A percentile compares a stretch with the other conserved stretches of the same genome.
Evolutionary conservation across 352 stramenopile species (phyloP).

Genomic region (Ophiocytium majus): DNA sequence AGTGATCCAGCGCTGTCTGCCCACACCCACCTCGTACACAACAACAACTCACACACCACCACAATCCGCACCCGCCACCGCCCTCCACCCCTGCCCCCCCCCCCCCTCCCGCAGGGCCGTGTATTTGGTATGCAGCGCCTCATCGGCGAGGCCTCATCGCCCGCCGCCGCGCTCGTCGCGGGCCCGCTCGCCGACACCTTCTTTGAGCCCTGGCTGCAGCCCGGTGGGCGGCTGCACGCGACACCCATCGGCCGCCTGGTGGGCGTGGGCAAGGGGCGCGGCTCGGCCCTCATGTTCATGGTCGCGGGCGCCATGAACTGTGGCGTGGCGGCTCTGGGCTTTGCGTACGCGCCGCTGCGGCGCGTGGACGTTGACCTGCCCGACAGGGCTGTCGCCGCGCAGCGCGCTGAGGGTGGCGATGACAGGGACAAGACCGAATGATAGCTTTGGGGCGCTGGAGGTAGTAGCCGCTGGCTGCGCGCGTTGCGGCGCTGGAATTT

Average conservation of each 20-base stretch:
- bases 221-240: not conserved
- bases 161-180: not conserved
- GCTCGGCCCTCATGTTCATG: slow-evolving; percentile 26
- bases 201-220: slow-evolving; percentile 24
- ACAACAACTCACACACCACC: too few species aligned
- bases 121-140: slow-evolving; percentile 14
- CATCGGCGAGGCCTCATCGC: slow-evolving; percentile 6
- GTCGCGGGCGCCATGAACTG: slow-evolving; percentile 12
- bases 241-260: slow-evolving; percentile 12
- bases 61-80: too few species aligned
- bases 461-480: too few species aligned
- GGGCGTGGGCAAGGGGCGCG: slow-evolving; percentile 16
- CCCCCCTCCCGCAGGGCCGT: slow-evolving; percentile 9
- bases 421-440: not conserved
- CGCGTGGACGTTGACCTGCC: slow-evolving; percentile 23
- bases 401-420: not conserved
- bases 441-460: not conserved
- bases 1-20: too few species aligned
- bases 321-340: not conserved
- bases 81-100: too few species aligned
- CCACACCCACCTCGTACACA: too few species aligned
- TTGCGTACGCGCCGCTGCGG: slow-evolving; percentile 13
- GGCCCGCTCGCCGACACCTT: slow-evolving; percentile 8
- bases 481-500: too few species aligned
- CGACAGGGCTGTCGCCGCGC: not conserved